A percentile compares a stretch with the other conserved stretches of the same genome.
Evolutionary conservation across 179 eudicot species (phyloP).

Genomic region (Beta lomatogona): DNA sequence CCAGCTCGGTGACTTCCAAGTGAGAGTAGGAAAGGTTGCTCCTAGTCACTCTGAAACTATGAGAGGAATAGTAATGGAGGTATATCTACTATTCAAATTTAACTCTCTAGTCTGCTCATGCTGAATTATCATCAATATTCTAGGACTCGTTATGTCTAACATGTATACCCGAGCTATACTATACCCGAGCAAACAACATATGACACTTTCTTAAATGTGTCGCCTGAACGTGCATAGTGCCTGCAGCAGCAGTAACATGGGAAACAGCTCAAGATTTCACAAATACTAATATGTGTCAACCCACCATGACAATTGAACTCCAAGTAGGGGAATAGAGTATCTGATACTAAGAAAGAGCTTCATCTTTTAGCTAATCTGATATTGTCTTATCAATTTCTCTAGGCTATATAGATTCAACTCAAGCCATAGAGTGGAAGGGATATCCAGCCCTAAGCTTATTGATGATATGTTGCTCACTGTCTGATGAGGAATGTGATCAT

Average conservation of each 20-base stretch:
- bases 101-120: neutral
- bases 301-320: too few species aligned
- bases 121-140: neutral
- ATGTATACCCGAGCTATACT: neutral
- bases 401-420: neutral
- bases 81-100: conserved; percentile 22
- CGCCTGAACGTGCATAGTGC: neutral
- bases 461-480: neutral
- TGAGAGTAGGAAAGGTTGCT: conserved; percentile 91
- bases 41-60: conserved; percentile 68
- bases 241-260: too few species aligned
- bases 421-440: neutral
- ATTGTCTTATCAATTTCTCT: too few species aligned
- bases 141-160: neutral
- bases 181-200: too few species aligned
- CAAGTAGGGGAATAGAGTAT: too few species aligned
- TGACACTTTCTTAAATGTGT: too few species aligned
- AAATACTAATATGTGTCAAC: too few species aligned
- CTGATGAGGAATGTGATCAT: conserved; percentile 1
- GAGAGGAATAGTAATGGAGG: conserved; percentile 98
- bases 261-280: too few species aligned
- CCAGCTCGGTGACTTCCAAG: conserved; percentile 89
- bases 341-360: too few species aligned
- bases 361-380: too few species aligned
- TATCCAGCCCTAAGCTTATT: neutral